Conservation (phyloP, 2,329 filamentous ascomycete species). For the Beauveria bassiana region DNA sequence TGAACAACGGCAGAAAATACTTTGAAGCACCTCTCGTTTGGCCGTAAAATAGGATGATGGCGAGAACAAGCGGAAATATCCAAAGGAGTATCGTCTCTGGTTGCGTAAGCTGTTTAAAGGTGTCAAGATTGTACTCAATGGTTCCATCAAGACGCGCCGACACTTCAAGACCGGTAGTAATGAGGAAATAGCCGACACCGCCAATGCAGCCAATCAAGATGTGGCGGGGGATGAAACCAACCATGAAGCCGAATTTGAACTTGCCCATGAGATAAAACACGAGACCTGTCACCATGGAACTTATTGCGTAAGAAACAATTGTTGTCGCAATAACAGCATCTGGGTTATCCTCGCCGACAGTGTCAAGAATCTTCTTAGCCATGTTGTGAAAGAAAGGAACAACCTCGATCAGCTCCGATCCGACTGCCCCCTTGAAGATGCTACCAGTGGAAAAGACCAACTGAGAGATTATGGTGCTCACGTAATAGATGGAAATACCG, state of each 20-base stretch:
- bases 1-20: conserved; percentile 80
- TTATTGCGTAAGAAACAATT: conserved; percentile 83
- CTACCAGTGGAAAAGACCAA: conserved; percentile 82
- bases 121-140: conserved; percentile 71
- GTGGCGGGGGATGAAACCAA: conserved; percentile 93
- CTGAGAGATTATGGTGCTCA: conserved; percentile 93
- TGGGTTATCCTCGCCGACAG: conserved; percentile 71
- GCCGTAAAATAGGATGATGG: conserved; percentile 66
- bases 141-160: conserved; percentile 82
- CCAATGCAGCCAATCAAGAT: conserved; percentile 97
- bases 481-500: conserved; percentile 97
- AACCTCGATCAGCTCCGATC: conserved; percentile 97
- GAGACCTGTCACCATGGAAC: conserved; percentile 80
- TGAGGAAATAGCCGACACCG: conserved; percentile 89
- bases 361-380: conserved; percentile 76
- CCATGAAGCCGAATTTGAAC: conserved; percentile 81
- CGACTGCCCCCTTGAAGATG: conserved; percentile 82
- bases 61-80: conserved; percentile 70
- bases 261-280: conserved; percentile 89
- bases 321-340: conserved; percentile 89
- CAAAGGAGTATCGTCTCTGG: conserved; percentile 73
- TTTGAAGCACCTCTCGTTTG: conserved; percentile 73
- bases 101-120: conserved; percentile 65
- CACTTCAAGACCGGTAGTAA: conserved; percentile 88
- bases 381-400: conserved; percentile 99